phyloP scores from a whole-genome alignment of 805 yeast genomes.

The Komagataella phaffii region DNA sequence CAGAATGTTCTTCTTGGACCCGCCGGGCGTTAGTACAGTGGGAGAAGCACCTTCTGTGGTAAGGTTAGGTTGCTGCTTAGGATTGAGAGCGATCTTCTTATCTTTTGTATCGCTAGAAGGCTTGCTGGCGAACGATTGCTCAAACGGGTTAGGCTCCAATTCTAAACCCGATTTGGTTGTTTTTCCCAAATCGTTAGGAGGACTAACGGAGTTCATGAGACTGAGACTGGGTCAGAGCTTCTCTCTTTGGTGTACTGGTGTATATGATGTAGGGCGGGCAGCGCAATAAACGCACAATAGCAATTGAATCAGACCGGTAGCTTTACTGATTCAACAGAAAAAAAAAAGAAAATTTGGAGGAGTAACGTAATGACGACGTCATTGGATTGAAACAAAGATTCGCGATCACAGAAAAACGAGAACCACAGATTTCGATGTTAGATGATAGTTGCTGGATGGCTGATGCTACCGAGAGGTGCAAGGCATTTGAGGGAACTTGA shows the following conservation, averaged over 20 bases:
- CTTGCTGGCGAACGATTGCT: conserved; percentile 64
- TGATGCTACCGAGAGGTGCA: neutral
- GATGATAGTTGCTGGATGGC: neutral
- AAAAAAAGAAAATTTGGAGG: neutral
- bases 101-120: conserved; percentile 2
- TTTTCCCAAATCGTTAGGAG: neutral
- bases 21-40: conserved; percentile 36
- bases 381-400: neutral
- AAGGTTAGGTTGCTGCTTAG: neutral
- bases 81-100: conserved; percentile 1
- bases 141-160: conserved; percentile 90
- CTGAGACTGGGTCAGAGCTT: neutral
- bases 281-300: neutral
- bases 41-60: neutral
- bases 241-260: neutral
- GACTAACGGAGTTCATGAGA: neutral
- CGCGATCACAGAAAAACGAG: neutral
- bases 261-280: neutral
- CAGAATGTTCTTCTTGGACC: conserved; percentile 23
- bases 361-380: neutral
- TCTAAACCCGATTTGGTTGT: conserved; percentile 12
- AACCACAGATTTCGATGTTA: neutral
- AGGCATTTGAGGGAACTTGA: neutral
- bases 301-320: neutral
- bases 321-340: neutral